These are phyloP conservation scores for Globisporangium spinosum DNA, from an alignment of 352 stramenopile species.

Conservation along the genomic window DNA sequence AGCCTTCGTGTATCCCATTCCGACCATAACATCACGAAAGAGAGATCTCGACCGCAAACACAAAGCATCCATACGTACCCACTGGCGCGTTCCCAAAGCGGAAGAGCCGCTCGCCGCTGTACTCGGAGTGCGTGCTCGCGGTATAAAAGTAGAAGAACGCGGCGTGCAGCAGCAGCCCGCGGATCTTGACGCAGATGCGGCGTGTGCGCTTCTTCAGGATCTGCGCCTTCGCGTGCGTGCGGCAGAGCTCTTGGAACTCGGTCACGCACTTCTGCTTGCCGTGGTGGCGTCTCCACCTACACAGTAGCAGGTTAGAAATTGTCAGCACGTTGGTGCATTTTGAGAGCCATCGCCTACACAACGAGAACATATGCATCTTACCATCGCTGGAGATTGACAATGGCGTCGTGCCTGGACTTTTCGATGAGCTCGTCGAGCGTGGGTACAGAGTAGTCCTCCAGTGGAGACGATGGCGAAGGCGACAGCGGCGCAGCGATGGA, in stretches of 20 bases:
- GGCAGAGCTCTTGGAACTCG: slow-evolving; percentile 30
- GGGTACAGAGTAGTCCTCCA: slow-evolving; percentile 7
- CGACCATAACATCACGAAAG: neutral
- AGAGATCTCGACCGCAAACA: neutral
- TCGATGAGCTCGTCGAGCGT: slow-evolving; percentile 39
- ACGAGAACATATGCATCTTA: neutral
- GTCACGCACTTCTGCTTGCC: slow-evolving; percentile 31
- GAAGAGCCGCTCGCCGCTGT: slow-evolving; percentile 31
- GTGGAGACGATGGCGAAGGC: neutral
- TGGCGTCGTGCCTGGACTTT: slow-evolving; percentile 33
- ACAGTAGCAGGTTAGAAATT: neutral
- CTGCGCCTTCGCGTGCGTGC: slow-evolving; percentile 26
- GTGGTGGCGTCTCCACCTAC: slow-evolving; percentile 33
- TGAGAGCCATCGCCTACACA: neutral
- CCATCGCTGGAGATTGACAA: slow-evolving; percentile 41
- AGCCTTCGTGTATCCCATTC: neutral
- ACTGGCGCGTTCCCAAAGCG: slow-evolving; percentile 30
- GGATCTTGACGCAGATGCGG: slow-evolving; percentile 43
- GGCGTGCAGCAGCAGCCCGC: slow-evolving; percentile 41
- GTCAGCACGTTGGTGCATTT: neutral
- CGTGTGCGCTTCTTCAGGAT: slow-evolving; percentile 26
- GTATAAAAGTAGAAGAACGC: slow-evolving; percentile 46
- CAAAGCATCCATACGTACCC: slow-evolving; percentile 17
- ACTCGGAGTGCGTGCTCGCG: slow-evolving; percentile 27
- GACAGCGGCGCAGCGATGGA: neutral